Percentiles rank a stretch among this genome's conserved stretches.
Conservation (phyloP, 2,329 filamentous ascomycete species). For the Daldinia sp. region DNA sequence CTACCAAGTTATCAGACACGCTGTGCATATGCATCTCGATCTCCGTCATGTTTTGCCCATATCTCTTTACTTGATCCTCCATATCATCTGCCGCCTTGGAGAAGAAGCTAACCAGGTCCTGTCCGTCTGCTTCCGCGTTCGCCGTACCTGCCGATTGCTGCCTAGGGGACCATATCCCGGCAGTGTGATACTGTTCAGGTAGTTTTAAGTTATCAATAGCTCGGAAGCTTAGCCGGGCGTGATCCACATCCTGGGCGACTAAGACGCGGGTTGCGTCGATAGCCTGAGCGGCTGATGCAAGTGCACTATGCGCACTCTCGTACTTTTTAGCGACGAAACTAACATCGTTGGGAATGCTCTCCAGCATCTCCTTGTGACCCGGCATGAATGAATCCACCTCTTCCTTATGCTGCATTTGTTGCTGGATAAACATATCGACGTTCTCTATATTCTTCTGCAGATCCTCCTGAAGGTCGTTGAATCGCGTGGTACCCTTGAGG, state of each 20-base stretch:
- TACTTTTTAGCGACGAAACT: slow-evolving; percentile 56
- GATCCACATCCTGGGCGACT: slow-evolving; percentile 53
- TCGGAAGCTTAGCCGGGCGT: slow-evolving; percentile 55
- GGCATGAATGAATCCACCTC: slow-evolving; percentile 76
- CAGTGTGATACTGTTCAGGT: slow-evolving; percentile 59
- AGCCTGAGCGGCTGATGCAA: slow-evolving; percentile 52
- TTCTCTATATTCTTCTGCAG: slow-evolving; percentile 79
- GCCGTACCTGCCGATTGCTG: slow-evolving; percentile 53
- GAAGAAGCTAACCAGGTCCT: slow-evolving; percentile 71
- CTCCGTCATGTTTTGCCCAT: slow-evolving; percentile 66
- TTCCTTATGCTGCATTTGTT: slow-evolving; percentile 79
- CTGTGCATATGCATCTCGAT: slow-evolving; percentile 72
- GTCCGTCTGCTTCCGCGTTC: slow-evolving; percentile 58
- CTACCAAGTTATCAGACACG: slow-evolving; percentile 66
- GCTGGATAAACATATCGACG: slow-evolving; percentile 82
- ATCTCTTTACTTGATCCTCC: slow-evolving; percentile 62
- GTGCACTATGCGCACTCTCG: slow-evolving; percentile 53
- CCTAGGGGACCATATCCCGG: slow-evolving; percentile 53
- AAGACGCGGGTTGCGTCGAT: slow-evolving; percentile 54
- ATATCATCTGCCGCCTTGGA: slow-evolving; percentile 70
- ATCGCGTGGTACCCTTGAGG: slow-evolving; percentile 86
- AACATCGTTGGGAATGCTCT: slow-evolving; percentile 57
- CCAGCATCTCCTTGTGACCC: slow-evolving; percentile 62
- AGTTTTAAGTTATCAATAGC: slow-evolving; percentile 58
- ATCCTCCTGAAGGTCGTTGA: slow-evolving; percentile 85